Evolutionary conservation across 129 eudicot genomes (phyloP), one percentile per base, ranked within the genome.

Genomic region (Tagetes patula): DNA sequence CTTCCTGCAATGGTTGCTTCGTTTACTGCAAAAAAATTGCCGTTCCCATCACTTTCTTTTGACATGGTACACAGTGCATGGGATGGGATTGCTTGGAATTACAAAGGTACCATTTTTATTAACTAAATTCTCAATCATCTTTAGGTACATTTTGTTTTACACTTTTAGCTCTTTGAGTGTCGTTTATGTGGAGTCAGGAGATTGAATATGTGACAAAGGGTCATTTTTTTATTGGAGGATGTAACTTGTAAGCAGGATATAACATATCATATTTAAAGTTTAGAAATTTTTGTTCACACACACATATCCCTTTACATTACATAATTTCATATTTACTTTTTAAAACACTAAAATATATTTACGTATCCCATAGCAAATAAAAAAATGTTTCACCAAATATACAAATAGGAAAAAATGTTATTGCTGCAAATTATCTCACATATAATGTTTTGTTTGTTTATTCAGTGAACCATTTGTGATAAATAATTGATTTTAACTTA

Each of bases 21-120:
- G 42, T 85, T 95, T 72, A 82, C 85, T 69, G 80, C 94, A 30
- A 88, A 86, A 74, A 91, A 84, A 76, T 69, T 95, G 68, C 99
- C 99, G 42, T 91, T 83, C 85, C 91, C 99, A 27, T 88, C 96
- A 37, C 94, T 95, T 47, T 88, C 99, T 6, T 95, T 84, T 72
- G 99, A 95, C 79, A 95, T 95, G 99, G 85, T 95, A 69, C 97
- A 95, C 73, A 88, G 99, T 75, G 96, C 98, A 5, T 70, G 97
- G 76, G 87, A 93, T 14, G 89, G 85, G 65, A 53, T 91, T 77
- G 86, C 91, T 64, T 95, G 97, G 96, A 94, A 87, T 71, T 82
- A 81, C 49, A 95, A 85, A 95, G 99, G 99, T 95, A 85, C 52
- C 8, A 5, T 30, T 55, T 30, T 14, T 20, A n/a, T 43, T 46